Evolutionary conservation across 78 protist species (phyloP).

Genomic region (Reticulomyxa filosa): DNA sequence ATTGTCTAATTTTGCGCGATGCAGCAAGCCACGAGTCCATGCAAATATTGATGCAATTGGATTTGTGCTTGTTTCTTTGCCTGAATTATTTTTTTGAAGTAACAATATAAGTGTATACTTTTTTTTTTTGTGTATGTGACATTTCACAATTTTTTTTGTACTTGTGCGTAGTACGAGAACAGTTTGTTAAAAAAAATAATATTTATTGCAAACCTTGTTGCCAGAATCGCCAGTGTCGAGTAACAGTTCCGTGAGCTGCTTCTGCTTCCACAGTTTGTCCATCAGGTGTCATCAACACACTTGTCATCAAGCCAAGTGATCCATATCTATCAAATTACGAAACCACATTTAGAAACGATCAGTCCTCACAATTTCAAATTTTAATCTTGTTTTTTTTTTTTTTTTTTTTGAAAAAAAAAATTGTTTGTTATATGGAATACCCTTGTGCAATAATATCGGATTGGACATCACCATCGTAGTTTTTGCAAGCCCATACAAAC

Average conservation of each 20-base stretch:
- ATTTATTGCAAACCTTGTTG: too few relatives aligned
- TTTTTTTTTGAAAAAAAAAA: too few relatives aligned
- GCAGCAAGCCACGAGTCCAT: constrained; percentile 70
- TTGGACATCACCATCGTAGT: constrained; percentile 93
- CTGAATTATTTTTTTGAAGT: too few relatives aligned
- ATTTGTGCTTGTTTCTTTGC: constrained; percentile 57
- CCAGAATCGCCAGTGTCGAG: constrained; percentile 67
- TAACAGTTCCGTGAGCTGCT: constrained; percentile 89
- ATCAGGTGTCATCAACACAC: constrained; percentile 60
- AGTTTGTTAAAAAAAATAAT: too few relatives aligned
- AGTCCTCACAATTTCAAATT: too few relatives aligned
- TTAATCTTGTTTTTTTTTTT: too few relatives aligned
- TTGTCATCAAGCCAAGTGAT: constrained; percentile 80
- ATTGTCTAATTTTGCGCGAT: constrained; percentile 63
- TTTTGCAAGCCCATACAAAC: constrained; percentile 79
- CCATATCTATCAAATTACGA: constrained; percentile 80
- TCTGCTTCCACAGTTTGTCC: constrained; percentile 70
- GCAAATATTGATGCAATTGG: constrained; percentile 47
- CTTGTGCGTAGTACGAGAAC: too few relatives aligned
- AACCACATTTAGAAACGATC: too few relatives aligned
- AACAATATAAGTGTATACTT: too few relatives aligned
- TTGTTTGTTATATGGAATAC: too few relatives aligned
- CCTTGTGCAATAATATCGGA: constrained; percentile 67
- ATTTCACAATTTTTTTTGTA: too few relatives aligned
- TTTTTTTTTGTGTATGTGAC: too few relatives aligned